Evolutionary conservation across 1,284 basidiomycete species (phyloP).

Genomic region (Boletus smithii): DNA sequence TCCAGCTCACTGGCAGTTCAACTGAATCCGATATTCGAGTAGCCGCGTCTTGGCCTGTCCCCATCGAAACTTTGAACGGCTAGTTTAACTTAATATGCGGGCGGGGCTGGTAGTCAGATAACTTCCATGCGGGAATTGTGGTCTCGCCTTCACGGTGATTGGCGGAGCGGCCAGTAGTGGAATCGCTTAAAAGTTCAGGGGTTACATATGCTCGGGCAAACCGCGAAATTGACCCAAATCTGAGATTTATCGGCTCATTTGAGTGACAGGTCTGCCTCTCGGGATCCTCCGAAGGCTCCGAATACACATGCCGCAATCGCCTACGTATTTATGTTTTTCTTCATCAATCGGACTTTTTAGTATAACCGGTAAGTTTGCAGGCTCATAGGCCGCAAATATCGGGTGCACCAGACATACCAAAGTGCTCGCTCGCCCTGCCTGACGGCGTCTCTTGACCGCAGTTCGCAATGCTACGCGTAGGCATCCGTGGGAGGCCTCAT

Average conservation of each 20-base stretch:
- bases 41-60: background rate
- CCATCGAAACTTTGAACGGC: conserved; percentile 19
- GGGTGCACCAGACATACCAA: conserved; percentile 1
- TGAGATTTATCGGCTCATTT: conserved; percentile 30
- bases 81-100: background rate
- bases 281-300: conserved; percentile 27
- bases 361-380: conserved; percentile 14
- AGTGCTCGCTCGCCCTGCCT: conserved; percentile 1
- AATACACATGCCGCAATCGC: conserved; percentile 19
- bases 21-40: conserved; percentile 1
- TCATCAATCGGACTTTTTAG: conserved; percentile 21
- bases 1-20: no score
- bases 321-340: conserved; percentile 15
- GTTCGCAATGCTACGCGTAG: conserved; percentile 19
- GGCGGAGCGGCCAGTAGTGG: conserved; percentile 3
- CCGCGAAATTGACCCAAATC: conserved; percentile 24
- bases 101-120: background rate
- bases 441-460: conserved; percentile 22
- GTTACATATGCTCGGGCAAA: conserved; percentile 14
- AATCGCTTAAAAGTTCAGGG: conserved; percentile 23
- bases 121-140: background rate
- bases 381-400: conserved; percentile 12
- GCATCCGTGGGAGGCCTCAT: conserved; percentile 25
- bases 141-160: conserved; percentile 5
- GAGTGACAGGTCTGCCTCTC: conserved; percentile 16